A percentile compares a stretch with the other conserved stretches of the same genome.
Evolutionary conservation across 805 yeast genomes (phyloP).

Genomic region (Schizosaccharomyces octosporus): DNA sequence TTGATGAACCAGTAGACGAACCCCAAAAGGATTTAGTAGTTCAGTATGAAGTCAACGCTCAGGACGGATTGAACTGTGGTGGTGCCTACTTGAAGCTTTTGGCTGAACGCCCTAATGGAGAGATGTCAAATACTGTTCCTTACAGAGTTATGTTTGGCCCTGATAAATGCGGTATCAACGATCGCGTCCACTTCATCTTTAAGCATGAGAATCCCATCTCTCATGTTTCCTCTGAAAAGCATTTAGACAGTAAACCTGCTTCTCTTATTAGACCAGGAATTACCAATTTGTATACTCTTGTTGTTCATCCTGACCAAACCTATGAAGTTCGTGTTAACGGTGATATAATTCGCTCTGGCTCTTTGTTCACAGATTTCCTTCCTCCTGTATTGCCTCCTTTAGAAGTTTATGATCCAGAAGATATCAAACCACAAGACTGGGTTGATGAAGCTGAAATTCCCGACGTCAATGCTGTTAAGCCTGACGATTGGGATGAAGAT

Average conservation of each 20-base stretch:
- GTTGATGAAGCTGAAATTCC: conserved; percentile 41
- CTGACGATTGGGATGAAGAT: conserved; percentile 64
- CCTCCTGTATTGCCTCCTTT: conserved; percentile 48
- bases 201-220: conserved; percentile 30
- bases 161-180: conserved; percentile 61
- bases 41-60: conserved; percentile 74
- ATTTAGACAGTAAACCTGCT: conserved; percentile 41
- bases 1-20: conserved; percentile 35
- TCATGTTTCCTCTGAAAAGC: conserved; percentile 43
- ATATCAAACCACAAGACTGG: conserved; percentile 58
- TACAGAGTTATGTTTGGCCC: conserved; percentile 88
- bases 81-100: conserved; percentile 73
- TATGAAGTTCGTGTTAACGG: conserved; percentile 73
- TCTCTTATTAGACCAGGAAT: conserved; percentile 28
- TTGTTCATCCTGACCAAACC: conserved; percentile 36
- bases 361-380: conserved; percentile 32
- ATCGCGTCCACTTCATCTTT: conserved; percentile 57
- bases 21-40: conserved; percentile 43
- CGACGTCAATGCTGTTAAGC: conserved; percentile 48
- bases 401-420: conserved; percentile 32
- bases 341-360: conserved; percentile 43
- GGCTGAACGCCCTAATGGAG: conserved; percentile 14
- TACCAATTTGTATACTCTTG: conserved; percentile 50
- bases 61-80: conserved; percentile 58
- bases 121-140: conserved; percentile 41